A percentile compares a stretch with the other conserved stretches of the same genome.
These are phyloP conservation scores for Colletotrichum lentis DNA, from an alignment of 2,329 filamentous ascomycete species.

Conservation along the genomic window DNA sequence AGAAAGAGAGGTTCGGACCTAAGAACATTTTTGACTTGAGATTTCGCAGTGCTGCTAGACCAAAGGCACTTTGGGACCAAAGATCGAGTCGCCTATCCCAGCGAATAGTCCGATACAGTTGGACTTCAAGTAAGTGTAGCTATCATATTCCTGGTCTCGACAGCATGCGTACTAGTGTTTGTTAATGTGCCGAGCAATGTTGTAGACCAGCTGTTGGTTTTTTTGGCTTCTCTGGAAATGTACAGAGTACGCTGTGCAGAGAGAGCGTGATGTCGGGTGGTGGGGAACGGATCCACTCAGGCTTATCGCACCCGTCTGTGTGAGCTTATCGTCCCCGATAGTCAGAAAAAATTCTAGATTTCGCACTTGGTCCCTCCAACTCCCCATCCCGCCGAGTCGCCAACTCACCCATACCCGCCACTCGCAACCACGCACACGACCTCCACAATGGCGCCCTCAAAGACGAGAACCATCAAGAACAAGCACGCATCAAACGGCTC, in stretches of 20 bases:
- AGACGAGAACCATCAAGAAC: conserved; percentile 69
- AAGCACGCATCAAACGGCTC: conserved; percentile 58
- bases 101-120: not conserved
- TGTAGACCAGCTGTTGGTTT: not conserved
- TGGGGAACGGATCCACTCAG: conserved; percentile 28
- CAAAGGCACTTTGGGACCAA: conserved; percentile 19
- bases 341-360: conserved; percentile 40
- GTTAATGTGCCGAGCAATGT: not conserved
- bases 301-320: conserved; percentile 33
- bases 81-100: not conserved
- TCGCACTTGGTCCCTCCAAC: conserved; percentile 28
- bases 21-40: conserved; percentile 20
- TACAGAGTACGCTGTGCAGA: too few species aligned
- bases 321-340: conserved; percentile 38
- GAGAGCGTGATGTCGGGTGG: conserved; percentile 27
- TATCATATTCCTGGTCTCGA: not conserved
- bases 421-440: conserved; percentile 6
- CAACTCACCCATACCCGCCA: conserved; percentile 6
- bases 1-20: conserved; percentile 23
- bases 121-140: too few species aligned
- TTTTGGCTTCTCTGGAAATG: not conserved
- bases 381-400: conserved; percentile 24
- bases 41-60: conserved; percentile 6
- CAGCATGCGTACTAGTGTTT: not conserved
- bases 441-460: conserved; percentile 61